These are phyloP conservation scores for Centaurea solstitialis DNA, from an alignment of 129 eudicot species.

Conservation along the genomic window DNA sequence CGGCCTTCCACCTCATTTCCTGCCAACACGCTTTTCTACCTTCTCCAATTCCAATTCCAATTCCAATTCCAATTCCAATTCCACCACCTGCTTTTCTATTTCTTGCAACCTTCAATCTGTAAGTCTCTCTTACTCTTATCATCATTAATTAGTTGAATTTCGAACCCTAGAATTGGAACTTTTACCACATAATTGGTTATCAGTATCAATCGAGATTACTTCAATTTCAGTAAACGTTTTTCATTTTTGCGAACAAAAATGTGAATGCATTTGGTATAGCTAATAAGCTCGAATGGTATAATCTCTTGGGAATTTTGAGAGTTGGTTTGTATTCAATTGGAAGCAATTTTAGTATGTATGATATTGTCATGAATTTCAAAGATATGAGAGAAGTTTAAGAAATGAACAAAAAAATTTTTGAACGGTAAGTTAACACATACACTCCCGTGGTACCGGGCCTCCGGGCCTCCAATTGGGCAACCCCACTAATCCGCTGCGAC, in stretches of 20 bases:
- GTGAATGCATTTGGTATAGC: neutral
- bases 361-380: neutral
- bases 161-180: neutral
- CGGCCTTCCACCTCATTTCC: constrained; percentile 3
- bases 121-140: neutral
- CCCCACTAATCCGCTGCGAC: too few relatives aligned
- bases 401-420: neutral
- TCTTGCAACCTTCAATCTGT: constrained; percentile 33
- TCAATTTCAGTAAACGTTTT: neutral
- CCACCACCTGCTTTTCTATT: constrained; percentile 1
- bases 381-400: neutral
- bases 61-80: neutral
- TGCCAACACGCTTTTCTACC: constrained; percentile 1
- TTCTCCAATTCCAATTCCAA: too few relatives aligned
- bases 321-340: neutral
- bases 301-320: neutral
- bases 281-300: neutral
- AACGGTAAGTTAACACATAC: too few relatives aligned
- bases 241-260: neutral
- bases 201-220: neutral
- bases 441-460: too few relatives aligned
- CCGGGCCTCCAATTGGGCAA: too few relatives aligned
- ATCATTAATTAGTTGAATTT: neutral
- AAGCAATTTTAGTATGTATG: too few relatives aligned
- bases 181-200: neutral